Conservation (phyloP, 2,329 filamentous ascomycete species). For the Colletotrichum sojae region DNA sequence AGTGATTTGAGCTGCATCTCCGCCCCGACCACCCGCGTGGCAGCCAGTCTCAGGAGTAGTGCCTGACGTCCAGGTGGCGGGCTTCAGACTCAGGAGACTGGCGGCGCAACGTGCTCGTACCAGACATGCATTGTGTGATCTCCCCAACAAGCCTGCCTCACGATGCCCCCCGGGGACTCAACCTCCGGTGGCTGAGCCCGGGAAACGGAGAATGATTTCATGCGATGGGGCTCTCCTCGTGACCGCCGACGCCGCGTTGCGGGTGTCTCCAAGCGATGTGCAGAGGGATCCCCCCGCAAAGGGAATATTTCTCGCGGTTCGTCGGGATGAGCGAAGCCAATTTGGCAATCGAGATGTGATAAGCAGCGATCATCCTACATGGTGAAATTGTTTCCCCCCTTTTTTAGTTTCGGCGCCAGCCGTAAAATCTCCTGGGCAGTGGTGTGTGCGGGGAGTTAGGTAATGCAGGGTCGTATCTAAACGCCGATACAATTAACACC, state of each 20-base stretch:
- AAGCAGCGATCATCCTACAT: slow-evolving; percentile 16
- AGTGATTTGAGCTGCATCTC: slow-evolving; percentile 22
- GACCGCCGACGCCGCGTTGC: neutral
- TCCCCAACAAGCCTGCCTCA: neutral
- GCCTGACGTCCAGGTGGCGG: slow-evolving; percentile 2
- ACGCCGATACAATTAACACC: slow-evolving; percentile 1
- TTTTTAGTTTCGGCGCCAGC: slow-evolving; percentile 30
- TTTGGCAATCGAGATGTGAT: slow-evolving; percentile 19
- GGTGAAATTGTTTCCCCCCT: slow-evolving; percentile 16
- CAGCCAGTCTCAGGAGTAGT: slow-evolving; percentile 5
- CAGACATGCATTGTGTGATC: slow-evolving; percentile 22
- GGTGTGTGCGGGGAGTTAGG: neutral
- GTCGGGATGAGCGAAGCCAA: slow-evolving; percentile 20
- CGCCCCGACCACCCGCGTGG: neutral
- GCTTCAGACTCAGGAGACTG: neutral
- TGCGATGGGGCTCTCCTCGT: slow-evolving; percentile 1
- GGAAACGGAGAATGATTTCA: slow-evolving; percentile 1
- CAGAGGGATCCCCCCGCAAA: slow-evolving; percentile 14
- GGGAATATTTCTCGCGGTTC: neutral
- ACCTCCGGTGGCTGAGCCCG: slow-evolving; percentile 13
- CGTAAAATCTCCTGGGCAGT: slow-evolving; percentile 22
- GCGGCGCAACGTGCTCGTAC: neutral
- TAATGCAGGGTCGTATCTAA: neutral
- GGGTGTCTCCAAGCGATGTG: neutral
- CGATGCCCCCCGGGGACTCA: neutral